These are phyloP conservation scores for Collybiopsis luxurians DNA, from an alignment of 768 basidiomycete species.

Conservation along the genomic window DNA sequence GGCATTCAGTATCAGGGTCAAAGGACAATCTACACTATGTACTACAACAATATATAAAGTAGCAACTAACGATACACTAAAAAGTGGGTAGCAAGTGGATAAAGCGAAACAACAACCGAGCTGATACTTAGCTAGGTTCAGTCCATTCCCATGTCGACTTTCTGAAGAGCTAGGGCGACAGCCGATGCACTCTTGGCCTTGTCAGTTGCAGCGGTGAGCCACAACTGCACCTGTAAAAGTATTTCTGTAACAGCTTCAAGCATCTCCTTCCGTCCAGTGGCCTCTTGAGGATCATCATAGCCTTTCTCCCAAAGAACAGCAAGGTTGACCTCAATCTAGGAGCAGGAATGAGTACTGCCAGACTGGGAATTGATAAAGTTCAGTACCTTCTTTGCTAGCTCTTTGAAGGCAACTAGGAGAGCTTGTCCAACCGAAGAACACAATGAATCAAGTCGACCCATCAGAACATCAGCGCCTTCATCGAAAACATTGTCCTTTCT, in stretches of 20 bases:
- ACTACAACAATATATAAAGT: too few species aligned
- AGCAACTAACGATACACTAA: too few species aligned
- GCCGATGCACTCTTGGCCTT: conserved; percentile 14
- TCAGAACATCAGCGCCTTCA: conserved; percentile 46
- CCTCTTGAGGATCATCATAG: conserved; percentile 46
- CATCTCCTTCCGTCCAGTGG: conserved; percentile 34
- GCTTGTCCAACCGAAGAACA: conserved; percentile 50
- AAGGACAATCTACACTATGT: too few species aligned
- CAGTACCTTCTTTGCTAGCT: conserved; percentile 55
- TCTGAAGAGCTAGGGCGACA: background rate
- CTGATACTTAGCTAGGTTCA: background rate
- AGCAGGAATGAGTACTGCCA: background rate
- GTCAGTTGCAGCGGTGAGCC: conserved; percentile 37
- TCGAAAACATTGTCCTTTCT: conserved; percentile 51
- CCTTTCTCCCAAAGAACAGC: conserved; percentile 59
- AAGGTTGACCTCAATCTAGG: conserved; percentile 50
- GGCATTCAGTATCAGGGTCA: too few species aligned
- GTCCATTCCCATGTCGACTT: conserved; percentile 1
- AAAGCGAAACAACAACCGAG: background rate
- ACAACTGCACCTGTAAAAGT: conserved; percentile 40
- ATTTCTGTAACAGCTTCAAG: conserved; percentile 36
- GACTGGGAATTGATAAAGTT: conserved; percentile 9
- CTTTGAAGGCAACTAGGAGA: conserved; percentile 41
- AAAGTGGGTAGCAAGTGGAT: too few species aligned
- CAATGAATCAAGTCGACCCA: conserved; percentile 43